Evolutionary conservation across 331 rosid species (phyloP), one percentile per base, ranked within the genome.

Genomic region (Acacia pycnantha): DNA sequence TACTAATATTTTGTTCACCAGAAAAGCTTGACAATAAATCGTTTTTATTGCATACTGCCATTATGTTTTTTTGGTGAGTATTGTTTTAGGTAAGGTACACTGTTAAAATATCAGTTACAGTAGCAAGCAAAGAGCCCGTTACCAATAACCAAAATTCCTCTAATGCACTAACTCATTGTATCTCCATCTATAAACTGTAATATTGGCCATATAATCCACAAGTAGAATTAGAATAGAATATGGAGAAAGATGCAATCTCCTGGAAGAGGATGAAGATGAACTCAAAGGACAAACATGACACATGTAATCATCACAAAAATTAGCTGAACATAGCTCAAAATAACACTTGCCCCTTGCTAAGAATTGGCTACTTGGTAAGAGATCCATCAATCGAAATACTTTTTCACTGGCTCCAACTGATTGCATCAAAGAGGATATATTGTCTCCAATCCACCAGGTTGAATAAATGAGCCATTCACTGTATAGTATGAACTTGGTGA

Each of bases 361-460:
- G 78, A 93, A 95, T 90, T 93, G 98, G 87, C 86, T 88, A 84
- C 98, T 92, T 47, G 98, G 92, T 44, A 79, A 84, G 81, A 95
- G 98, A 85, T 95, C 98, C 98, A 95, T 93, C 83, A 95, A 84
- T 79, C 90, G 91, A 85, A 95, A 95, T 71, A 95, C 99, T 83
- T 95, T 95, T 86, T 95, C 99, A 82, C 98, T 93, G 51, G 99
- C 99, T 78, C 99, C 99, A 75, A 95, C 94, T 62, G 99, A 95
- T 80, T 95, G 98, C 98, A 95, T 95, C 89, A 95, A 88, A 82
- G 88, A 85, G 84, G 98, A 95, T 82, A 95, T 33, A 86, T 91
- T 92, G 89, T 95, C 98, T 66, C 99, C 99, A 71, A 95, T 97
- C 97, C 91, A 93, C 99, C 98, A 95, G 82, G 98, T 95, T 91